phyloP scores from a whole-genome alignment of 768 basidiomycete genomes.

The Calocera cornea region DNA sequence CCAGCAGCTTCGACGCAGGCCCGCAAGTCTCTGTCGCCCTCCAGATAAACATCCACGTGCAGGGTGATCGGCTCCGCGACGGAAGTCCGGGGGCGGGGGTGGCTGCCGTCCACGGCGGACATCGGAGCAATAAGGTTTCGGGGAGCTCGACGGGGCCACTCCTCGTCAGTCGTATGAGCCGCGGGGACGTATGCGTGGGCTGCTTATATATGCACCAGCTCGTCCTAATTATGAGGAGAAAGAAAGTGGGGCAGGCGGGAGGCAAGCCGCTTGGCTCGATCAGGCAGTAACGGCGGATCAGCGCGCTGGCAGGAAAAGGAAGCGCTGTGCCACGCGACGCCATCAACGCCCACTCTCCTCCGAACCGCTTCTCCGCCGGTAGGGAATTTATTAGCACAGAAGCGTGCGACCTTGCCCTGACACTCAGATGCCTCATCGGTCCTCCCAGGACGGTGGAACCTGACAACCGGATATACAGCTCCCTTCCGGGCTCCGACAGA shows the following conservation, averaged over 20 bases:
- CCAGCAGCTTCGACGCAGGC: not conserved
- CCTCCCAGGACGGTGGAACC: not conserved
- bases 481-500: not conserved
- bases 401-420: not conserved
- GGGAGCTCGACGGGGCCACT: not conserved
- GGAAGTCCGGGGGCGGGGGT: not conserved
- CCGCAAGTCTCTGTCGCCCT: not conserved
- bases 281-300: not conserved
- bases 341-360: not conserved
- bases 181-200: not conserved
- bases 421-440: not conserved
- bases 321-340: not conserved
- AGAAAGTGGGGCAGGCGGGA: not conserved
- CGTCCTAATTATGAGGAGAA: not conserved
- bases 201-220: not conserved
- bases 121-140: slow-evolving; percentile 1
- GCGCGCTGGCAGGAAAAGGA: not conserved
- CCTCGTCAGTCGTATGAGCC: not conserved
- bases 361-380: slow-evolving; percentile 2
- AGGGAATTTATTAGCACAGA: not conserved
- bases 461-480: not conserved
- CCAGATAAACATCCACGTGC: not conserved
- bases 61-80: not conserved
- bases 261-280: not conserved
- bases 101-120: not conserved